Evolutionary conservation across 2,329 filamentous ascomycete species (phyloP).

Genomic region (Sordariomycetes sp.): DNA sequence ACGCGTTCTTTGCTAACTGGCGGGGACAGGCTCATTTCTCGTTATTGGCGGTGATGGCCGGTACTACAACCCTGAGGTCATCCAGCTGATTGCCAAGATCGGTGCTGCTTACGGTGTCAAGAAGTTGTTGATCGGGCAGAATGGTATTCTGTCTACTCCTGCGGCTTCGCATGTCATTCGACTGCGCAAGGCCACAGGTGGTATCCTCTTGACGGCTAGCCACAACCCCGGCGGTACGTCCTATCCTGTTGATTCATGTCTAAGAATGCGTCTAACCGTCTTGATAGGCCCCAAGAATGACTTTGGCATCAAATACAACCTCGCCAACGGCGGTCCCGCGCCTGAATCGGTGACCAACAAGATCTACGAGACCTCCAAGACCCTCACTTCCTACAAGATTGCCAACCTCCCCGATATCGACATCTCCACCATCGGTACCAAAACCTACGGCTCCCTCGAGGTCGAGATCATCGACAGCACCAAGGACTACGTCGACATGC

Average conservation of each 20-base stretch:
- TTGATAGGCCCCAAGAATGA: conserved; percentile 74
- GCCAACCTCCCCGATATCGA: conserved; percentile 81
- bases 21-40: conserved; percentile 51
- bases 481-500: conserved; percentile 84
- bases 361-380: conserved; percentile 89
- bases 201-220: conserved; percentile 92
- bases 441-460: conserved; percentile 78
- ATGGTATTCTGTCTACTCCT: conserved; percentile 93
- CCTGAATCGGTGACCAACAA: conserved; percentile 97
- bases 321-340: conserved; percentile 89
- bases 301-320: conserved; percentile 99
- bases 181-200: conserved; percentile 88
- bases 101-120: conserved; percentile 95
- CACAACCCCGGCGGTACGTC: conserved; percentile 91
- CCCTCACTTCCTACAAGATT: conserved; percentile 85
- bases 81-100: conserved; percentile 96
- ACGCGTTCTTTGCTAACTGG: background rate
- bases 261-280: too few relatives aligned
- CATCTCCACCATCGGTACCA: conserved; percentile 70
- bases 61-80: conserved; percentile 94
- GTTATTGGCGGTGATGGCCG: conserved; percentile 97
- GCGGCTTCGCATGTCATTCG: conserved; percentile 94
- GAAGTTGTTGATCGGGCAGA: conserved; percentile 93
- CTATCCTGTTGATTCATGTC: too few relatives aligned
- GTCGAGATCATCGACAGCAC: conserved; percentile 94